Percentiles rank a stretch among this genome's conserved stretches.
Conservation (phyloP, 768 basidiomycete genomes). For the Tulasnella sp. region DNA sequence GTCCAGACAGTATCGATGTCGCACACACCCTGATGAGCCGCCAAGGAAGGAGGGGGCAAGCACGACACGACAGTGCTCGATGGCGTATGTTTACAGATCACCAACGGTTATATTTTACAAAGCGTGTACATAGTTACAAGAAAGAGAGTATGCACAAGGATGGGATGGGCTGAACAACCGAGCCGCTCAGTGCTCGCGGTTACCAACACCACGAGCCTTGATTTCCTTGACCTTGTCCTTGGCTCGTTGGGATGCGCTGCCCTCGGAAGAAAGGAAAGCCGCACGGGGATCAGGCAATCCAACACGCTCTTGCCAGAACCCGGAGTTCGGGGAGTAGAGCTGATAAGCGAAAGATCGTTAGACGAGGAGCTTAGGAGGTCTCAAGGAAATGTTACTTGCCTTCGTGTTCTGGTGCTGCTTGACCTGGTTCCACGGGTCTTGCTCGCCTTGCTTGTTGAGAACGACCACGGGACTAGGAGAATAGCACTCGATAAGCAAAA, state of each 20-base stretch:
- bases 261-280: slow-evolving; percentile 33
- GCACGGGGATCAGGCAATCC: slow-evolving; percentile 36
- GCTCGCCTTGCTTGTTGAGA: slow-evolving; percentile 34
- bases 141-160: slow-evolving; percentile 9
- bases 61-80: not conserved
- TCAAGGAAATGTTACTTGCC: slow-evolving; percentile 17
- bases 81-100: not conserved
- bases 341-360: not conserved
- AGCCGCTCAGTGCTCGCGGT: not conserved
- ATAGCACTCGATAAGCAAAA: not conserved
- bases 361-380: not conserved
- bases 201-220: slow-evolving; percentile 31
- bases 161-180: not conserved
- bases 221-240: slow-evolving; percentile 35
- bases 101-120: slow-evolving; percentile 6
- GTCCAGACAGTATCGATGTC: not conserved
- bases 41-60: not conserved
- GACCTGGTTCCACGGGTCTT: slow-evolving; percentile 37
- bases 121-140: not conserved
- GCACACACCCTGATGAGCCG: not conserved
- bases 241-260: slow-evolving; percentile 22
- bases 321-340: slow-evolving; percentile 35
- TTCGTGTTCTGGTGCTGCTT: slow-evolving; percentile 38
- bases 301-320: slow-evolving; percentile 32
- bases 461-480: slow-evolving; percentile 31